Evolutionary conservation across 78 protist genomes (phyloP).

Genomic region (slime mould (Dictyostelium discoideum)): dicty_2.7 NC_007091.3:1111501-1112000

Average conservation of each 20-base stretch:
- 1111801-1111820: neutral
- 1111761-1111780: conserved; percentile 15
- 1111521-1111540: neutral
- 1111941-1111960: conserved; percentile 7
- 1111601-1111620: neutral
- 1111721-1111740: neutral
- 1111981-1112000: too few relatives aligned
- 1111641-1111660: neutral
- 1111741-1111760: neutral
- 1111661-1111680: neutral
- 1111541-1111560: neutral
- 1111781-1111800: neutral
- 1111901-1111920: neutral
- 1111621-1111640: neutral
- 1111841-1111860: neutral
- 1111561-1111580: neutral
- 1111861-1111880: neutral
- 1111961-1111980: neutral
- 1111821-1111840: neutral
- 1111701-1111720: neutral
- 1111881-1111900: neutral
- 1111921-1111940: conserved; percentile 6
- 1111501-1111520: neutral
- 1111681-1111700: neutral
- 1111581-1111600: neutral